Percentiles rank a stretch among this genome's conserved stretches.
Conservation (phyloP, 2,329 filamentous ascomycete genomes). For the Alternaria ethzedia region DNA sequence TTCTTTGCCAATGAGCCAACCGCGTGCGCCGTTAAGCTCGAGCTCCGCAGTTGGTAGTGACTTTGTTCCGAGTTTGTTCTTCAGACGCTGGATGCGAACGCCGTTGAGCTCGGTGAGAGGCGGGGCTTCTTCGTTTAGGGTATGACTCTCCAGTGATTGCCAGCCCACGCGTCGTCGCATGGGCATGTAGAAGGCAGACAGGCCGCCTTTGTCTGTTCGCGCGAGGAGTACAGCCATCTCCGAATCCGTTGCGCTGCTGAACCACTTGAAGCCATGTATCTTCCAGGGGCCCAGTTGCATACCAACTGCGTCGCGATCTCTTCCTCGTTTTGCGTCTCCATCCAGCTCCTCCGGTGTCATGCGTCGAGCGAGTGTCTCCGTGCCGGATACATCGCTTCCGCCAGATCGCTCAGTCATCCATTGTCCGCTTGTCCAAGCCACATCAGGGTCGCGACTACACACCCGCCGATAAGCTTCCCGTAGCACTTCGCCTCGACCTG, state of each 20-base stretch:
- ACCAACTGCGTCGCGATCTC: constrained; percentile 35
- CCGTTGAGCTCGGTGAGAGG: constrained; percentile 64
- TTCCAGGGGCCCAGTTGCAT: constrained; percentile 63
- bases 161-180: constrained; percentile 54
- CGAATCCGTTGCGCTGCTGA: constrained; percentile 70
- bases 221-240: constrained; percentile 71
- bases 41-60: constrained; percentile 76
- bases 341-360: constrained; percentile 28
- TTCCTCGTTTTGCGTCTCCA: constrained; percentile 27
- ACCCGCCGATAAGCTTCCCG: constrained; percentile 62
- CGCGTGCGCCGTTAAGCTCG: constrained; percentile 54
- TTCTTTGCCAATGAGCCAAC: constrained; percentile 68
- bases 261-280: constrained; percentile 75
- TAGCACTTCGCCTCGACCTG: constrained; percentile 52
- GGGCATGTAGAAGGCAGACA: constrained; percentile 71
- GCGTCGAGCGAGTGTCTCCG: constrained; percentile 65
- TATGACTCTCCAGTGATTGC: neutral
- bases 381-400: constrained; percentile 72
- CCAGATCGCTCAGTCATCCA: constrained; percentile 79
- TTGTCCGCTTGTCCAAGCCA: constrained; percentile 74
- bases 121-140: constrained; percentile 20
- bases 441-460: constrained; percentile 57
- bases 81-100: constrained; percentile 70
- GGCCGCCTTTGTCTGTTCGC: constrained; percentile 58
- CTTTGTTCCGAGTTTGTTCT: constrained; percentile 75